Evolutionary conservation across 164 flowering plant species (phyloP).

Genomic region (Platanus orientalis): DNA sequence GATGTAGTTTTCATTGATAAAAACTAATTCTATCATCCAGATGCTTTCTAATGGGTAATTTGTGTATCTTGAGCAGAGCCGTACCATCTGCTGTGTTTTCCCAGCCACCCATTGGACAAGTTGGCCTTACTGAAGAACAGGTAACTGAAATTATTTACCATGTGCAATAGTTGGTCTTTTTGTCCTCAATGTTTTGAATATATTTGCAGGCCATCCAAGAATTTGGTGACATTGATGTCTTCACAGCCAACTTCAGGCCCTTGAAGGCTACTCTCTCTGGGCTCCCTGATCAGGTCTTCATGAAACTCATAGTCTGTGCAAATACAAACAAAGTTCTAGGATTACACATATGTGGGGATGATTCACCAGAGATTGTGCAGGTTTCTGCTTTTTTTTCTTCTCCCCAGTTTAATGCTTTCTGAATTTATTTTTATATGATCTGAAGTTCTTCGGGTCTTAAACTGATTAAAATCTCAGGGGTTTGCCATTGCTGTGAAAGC

Average conservation of each 20-base stretch:
- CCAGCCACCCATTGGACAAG: slow-evolving; percentile 95
- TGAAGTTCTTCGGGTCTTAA: slow-evolving; percentile 12
- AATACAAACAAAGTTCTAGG: slow-evolving; percentile 80
- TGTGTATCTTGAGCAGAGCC: slow-evolving; percentile 39
- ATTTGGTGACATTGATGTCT: slow-evolving; percentile 83
- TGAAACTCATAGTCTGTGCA: slow-evolving; percentile 93
- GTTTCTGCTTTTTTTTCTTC: slow-evolving; percentile 28
- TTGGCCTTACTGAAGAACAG: slow-evolving; percentile 96
- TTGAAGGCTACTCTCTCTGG: slow-evolving; percentile 95
- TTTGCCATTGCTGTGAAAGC: slow-evolving; percentile 93
- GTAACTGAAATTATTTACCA: slow-evolving; percentile 26
- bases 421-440: not conserved
- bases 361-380: slow-evolving; percentile 87
- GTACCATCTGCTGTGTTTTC: slow-evolving; percentile 94
- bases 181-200: not conserved
- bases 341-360: slow-evolving; percentile 94
- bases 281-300: slow-evolving; percentile 80
- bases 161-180: slow-evolving; percentile 2
- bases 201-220: slow-evolving; percentile 66
- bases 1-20: not conserved
- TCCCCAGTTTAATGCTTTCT: not conserved
- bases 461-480: slow-evolving; percentile 47
- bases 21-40: not conserved
- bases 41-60: slow-evolving; percentile 1
- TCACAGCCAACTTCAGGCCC: slow-evolving; percentile 82